A percentile compares a stretch with the other conserved stretches of the same genome.
phyloP scores from a whole-genome alignment of 768 basidiomycete species.

The Udeniomyces megalosporus region DNA sequence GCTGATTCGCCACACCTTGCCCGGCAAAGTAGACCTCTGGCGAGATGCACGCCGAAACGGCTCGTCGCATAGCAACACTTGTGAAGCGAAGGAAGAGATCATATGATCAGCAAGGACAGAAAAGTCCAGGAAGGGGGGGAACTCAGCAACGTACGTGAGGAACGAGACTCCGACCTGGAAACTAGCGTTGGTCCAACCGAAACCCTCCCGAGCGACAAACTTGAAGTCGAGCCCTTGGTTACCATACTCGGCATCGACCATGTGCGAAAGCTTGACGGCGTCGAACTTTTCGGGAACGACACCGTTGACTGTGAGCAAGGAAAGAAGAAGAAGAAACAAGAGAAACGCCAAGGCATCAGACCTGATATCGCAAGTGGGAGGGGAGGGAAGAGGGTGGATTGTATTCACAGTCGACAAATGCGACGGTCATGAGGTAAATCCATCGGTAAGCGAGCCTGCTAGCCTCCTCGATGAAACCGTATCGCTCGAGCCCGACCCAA shows the following conservation, averaged over 20 bases:
- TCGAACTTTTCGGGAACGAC: constrained; percentile 99
- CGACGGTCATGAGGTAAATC: constrained; percentile 63
- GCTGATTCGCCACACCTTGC: background rate
- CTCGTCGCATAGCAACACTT: constrained; percentile 65
- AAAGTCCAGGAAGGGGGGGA: background rate
- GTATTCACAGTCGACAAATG: constrained; percentile 29
- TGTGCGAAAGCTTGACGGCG: constrained; percentile 83
- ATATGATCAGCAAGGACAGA: background rate
- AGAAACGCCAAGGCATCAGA: background rate
- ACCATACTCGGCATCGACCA: constrained; percentile 93
- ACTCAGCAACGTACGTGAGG: constrained; percentile 56
- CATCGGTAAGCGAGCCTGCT: constrained; percentile 87
- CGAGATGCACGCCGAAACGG: constrained; percentile 83
- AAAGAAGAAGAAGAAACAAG: constrained; percentile 48
- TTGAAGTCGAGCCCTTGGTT: constrained; percentile 79
- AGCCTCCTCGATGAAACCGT: constrained; percentile 85
- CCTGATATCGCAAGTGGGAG: background rate
- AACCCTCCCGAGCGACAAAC: constrained; percentile 91
- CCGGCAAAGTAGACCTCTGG: constrained; percentile 65
- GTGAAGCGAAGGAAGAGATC: background rate
- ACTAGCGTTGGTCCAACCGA: constrained; percentile 55
- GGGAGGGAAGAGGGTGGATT: background rate
- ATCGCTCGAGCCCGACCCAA: constrained; percentile 93
- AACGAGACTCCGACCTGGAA: constrained; percentile 84
- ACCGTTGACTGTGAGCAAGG: constrained; percentile 70